Evolutionary conservation across 495 filamentous ascomycete species (phyloP).

Genomic region (Aspergillus avenaceus): DNA sequence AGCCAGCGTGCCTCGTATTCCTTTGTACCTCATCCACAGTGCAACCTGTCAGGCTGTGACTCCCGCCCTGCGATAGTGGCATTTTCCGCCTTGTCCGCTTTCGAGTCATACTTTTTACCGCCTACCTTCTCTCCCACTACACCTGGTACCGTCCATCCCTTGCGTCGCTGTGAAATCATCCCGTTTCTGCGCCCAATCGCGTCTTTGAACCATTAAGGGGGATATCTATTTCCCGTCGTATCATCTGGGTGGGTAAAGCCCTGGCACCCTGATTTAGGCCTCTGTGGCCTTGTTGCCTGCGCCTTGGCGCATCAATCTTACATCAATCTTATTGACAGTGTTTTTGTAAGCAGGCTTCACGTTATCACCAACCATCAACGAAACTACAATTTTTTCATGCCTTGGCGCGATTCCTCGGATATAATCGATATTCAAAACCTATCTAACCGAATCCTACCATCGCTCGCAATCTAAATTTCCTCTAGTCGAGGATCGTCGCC

Average conservation of each 20-base stretch:
- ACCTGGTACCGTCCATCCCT: not conserved
- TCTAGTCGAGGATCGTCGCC: not conserved
- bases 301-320: too few species aligned
- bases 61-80: conserved; percentile 19
- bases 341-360: not conserved
- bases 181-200: not conserved
- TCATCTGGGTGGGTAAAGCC: not conserved
- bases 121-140: not conserved
- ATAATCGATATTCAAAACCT: not conserved
- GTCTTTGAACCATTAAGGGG: not conserved
- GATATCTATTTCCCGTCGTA: not conserved
- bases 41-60: conserved; percentile 13
- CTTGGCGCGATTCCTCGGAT: not conserved
- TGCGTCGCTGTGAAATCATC: conserved; percentile 3
- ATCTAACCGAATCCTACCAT: not conserved
- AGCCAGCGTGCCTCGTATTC: conserved; percentile 12
- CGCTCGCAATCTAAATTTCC: not conserved
- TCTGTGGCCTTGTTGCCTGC: not conserved
- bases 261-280: not conserved
- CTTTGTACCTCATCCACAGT: conserved; percentile 14
- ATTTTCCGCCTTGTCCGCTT: conserved; percentile 14
- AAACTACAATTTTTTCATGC: not conserved
- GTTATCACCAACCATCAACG: not conserved
- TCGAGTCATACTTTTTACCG: conserved; percentile 12
- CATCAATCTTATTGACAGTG: not conserved